Evolutionary conservation across 352 stramenopile species (phyloP), one percentile per base, ranked within the genome.

Genomic region (Pythium utonaiense): DNA sequence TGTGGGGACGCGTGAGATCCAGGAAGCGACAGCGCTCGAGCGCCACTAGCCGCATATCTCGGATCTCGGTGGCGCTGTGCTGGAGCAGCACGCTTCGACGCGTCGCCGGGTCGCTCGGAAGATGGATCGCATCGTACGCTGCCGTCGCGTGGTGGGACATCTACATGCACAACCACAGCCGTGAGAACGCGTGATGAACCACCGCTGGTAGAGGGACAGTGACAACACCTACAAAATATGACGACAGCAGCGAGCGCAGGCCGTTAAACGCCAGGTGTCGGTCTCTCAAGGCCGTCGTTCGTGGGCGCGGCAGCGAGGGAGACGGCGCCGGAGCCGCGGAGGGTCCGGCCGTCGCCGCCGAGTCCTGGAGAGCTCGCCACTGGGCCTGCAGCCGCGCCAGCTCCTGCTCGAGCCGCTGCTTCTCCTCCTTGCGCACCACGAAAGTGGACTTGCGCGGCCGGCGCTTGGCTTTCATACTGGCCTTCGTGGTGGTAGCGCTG

Each of bases 31-130:
- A 71, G 6, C 71, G 70, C 53, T 78, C 68, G 1, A 63, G 66
- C 6, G 84, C 50, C 27, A 84, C 75, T 19, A 62, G 36, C 5
- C 74, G 54, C 14, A 69, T 70, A 17, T 80, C 73, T 17, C 67
- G 34, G 9, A 86, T 64, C n/a, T 71, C 68, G 53, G 75, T 53
- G 28, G 64, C 50, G 49, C 82, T 80, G 57, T 78, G 64, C 14
- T 48, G 53, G 8, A 78, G 38, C 8, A 86, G 47, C 48, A 63
- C 62, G 19, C 75, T 54, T 16, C 67, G 67, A 8, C 74, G 67
- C 24, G 67, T 60, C 4, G 45, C 51, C 0, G 36, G 58, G 31
- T 77, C 66, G 8, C 22, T 25, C 3, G 59, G 40, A 17, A 66
- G 22, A 31, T 55, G 50, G 33, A 66, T 64, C 24, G 33, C 30